Evolutionary conservation across 257 asterid genomes (phyloP), one percentile per base, ranked within the genome.

Genomic region (Plantago major): DNA sequence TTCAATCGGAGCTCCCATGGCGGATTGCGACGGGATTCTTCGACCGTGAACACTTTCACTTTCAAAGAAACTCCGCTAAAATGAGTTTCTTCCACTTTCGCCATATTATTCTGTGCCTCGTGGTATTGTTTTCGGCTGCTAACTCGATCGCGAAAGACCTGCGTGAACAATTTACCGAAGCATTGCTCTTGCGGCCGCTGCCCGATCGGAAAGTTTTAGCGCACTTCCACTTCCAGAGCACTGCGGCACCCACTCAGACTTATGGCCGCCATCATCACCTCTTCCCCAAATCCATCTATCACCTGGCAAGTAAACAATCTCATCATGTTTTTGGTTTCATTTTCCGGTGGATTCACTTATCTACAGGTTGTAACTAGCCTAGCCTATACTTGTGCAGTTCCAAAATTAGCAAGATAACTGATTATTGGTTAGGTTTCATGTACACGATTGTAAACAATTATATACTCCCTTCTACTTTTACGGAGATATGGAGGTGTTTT

Each of bases 241-340:
- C 68, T 60, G 85, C 75, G 64, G 97, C 98, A 62, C 88, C 96
- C 51, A 78, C 95, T 70, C 73, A 65, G 53, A 73, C 76, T 8
- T 76, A 89, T 82, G 99, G 97, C 80, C 84, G 78, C 77, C 99
- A 87, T 79, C 99, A 89, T 71, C 69, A 71, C 64, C 84, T 89
- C 74, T 93, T 89, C 82, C 99, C 97, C 55, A 93, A 89, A 81
- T 81, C 99, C 56, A 89, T 93, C 60, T 89, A 83, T 74, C 97
- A 89, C 58, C 87, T 93, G 95, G 99, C 87, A 77, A 9, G 10
- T 42, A 30, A 55, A 30, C 55, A 15, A 17, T 49, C 11, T 17
- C 40, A 33, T 33, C 40, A 0, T 33, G 40, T 33, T 2, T 33
- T 33, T 7, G 6, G 37, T 30, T 30, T 30, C 3, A 30, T 30